These are phyloP conservation scores for Hypoxylon sp. DNA, from an alignment of 2,329 filamentous ascomycete species.

Conservation along the genomic window DNA sequence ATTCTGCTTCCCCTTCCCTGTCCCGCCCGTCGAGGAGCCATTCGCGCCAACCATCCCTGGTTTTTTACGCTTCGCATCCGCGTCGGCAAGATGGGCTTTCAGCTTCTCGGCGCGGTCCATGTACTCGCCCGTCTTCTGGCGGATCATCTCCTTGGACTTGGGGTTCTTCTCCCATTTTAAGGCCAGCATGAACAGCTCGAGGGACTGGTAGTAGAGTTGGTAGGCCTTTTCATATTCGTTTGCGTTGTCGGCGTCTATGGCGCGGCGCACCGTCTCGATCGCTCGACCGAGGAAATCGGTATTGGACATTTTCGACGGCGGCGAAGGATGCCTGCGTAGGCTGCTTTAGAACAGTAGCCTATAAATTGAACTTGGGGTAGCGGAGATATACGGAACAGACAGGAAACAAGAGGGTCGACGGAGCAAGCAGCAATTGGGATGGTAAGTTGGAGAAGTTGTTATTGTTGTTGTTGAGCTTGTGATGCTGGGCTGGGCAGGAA, in stretches of 20 bases:
- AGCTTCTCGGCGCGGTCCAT: slow-evolving; percentile 99
- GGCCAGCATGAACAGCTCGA: slow-evolving; percentile 98
- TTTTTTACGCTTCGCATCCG: slow-evolving; percentile 79
- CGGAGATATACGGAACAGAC: neutral
- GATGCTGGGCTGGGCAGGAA: slow-evolving; percentile 31
- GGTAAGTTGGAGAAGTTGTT: slow-evolving; percentile 11
- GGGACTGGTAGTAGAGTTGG: slow-evolving; percentile 92
- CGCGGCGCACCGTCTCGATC: slow-evolving; percentile 97
- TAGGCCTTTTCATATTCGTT: slow-evolving; percentile 98
- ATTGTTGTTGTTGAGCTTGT: slow-evolving; percentile 22
- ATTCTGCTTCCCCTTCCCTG: slow-evolving; percentile 70
- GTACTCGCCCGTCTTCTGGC: slow-evolving; percentile 94
- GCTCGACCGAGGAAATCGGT: slow-evolving; percentile 97
- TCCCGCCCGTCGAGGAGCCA: slow-evolving; percentile 74
- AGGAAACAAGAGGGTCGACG: neutral
- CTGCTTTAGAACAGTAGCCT: neutral
- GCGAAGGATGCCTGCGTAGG: slow-evolving; percentile 49
- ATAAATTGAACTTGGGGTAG: neutral
- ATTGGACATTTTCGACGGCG: slow-evolving; percentile 77
- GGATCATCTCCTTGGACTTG: slow-evolving; percentile 97
- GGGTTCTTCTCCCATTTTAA: slow-evolving; percentile 99
- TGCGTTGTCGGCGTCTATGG: slow-evolving; percentile 94
- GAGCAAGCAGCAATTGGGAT: slow-evolving; percentile 13
- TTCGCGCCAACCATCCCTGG: slow-evolving; percentile 80
- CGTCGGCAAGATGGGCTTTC: slow-evolving; percentile 87